A percentile compares a stretch with the other conserved stretches of the same genome.
phyloP scores from a whole-genome alignment of 768 basidiomycete genomes.

The Trametes sanguinea region DNA sequence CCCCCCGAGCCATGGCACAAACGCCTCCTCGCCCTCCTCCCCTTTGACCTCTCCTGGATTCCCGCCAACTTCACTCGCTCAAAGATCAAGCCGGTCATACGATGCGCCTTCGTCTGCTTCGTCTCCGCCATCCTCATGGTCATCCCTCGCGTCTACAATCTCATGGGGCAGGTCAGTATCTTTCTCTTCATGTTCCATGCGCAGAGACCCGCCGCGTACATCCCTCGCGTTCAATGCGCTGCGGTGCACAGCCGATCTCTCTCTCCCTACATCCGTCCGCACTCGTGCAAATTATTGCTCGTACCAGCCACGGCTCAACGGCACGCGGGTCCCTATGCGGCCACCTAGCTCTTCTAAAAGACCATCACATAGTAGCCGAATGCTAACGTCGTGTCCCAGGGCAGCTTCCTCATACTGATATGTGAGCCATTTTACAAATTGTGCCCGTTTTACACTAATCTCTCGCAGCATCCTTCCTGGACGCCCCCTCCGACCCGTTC shows the following conservation, averaged over 20 bases:
- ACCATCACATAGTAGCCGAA: no score
- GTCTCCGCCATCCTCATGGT: slow-evolving; percentile 58
- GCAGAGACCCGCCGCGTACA: no score
- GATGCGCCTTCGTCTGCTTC: slow-evolving; percentile 66
- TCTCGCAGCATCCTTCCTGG: slow-evolving; percentile 56
- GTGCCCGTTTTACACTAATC: background rate
- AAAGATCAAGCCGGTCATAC: slow-evolving; percentile 62
- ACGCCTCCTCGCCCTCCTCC: slow-evolving; percentile 26
- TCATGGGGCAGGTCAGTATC: slow-evolving; percentile 57
- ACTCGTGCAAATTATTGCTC: no score
- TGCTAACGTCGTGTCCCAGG: slow-evolving; percentile 39
- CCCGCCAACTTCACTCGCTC: slow-evolving; percentile 56
- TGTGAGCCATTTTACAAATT: slow-evolving; percentile 38
- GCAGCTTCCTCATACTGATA: slow-evolving; percentile 64
- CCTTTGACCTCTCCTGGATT: slow-evolving; percentile 52
- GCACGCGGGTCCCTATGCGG: no score
- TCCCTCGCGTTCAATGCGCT: background rate
- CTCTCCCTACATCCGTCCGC: no score
- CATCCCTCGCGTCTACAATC: slow-evolving; percentile 47
- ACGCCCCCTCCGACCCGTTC: slow-evolving; percentile 70
- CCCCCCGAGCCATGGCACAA: background rate
- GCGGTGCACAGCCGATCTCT: no score
- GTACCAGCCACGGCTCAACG: no score
- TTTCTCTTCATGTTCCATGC: background rate
- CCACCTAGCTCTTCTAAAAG: no score